Evolutionary conservation across 345 rosid species (phyloP).

Genomic region (Bretschneidera sinensis): DNA sequence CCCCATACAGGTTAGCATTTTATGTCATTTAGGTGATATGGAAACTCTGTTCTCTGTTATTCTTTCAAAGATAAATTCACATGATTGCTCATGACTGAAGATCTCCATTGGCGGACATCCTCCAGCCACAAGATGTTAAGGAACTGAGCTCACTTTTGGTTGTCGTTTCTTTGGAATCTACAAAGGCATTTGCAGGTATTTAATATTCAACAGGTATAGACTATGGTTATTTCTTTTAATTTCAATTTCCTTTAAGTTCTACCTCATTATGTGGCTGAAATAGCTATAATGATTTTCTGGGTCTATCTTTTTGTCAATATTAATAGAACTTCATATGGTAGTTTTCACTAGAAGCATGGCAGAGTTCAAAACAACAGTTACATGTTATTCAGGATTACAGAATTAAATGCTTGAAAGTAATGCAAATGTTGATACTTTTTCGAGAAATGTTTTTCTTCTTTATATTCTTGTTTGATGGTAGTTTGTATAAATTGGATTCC

Average conservation of each 20-base stretch:
- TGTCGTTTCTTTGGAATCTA: conserved; percentile 38
- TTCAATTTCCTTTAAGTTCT: conserved; percentile 2
- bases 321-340: neutral
- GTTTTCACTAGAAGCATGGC: neutral
- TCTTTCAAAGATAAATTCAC: conserved; percentile 19
- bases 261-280: conserved; percentile 2
- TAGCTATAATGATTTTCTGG: neutral
- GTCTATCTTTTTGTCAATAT: neutral
- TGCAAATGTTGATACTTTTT: too few species aligned
- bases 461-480: too few species aligned
- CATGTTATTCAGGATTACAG: neutral
- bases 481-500: too few species aligned
- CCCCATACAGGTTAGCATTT: conserved; percentile 43
- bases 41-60: conserved; percentile 3
- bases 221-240: conserved; percentile 12
- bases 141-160: conserved; percentile 62
- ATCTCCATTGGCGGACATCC: conserved; percentile 51
- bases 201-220: neutral
- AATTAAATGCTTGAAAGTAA: neutral
- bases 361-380: neutral
- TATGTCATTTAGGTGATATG: conserved; percentile 1
- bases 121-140: conserved; percentile 48
- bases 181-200: conserved; percentile 44
- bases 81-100: conserved; percentile 28
- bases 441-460: too few species aligned